Conservation (phyloP, 352 stramenopile genomes). For the Stephanocyclus meneghinianus region DNA sequence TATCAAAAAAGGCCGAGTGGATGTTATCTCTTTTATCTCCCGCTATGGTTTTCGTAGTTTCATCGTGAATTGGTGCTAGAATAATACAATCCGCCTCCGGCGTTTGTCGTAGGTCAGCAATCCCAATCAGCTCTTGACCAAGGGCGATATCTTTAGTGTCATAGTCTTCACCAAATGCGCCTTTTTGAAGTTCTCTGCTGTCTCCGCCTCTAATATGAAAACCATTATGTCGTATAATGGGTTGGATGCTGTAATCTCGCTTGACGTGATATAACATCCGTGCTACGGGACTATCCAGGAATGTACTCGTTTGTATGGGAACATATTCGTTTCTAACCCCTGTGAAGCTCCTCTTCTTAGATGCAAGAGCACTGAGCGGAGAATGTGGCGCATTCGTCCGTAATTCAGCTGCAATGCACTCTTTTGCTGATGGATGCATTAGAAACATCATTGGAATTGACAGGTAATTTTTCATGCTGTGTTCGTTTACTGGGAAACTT, state of each 20-base stretch:
- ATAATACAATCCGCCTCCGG: slow-evolving; percentile 25
- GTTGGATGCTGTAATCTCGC: too few relatives aligned
- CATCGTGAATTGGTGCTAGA: neutral
- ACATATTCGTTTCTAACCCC: neutral
- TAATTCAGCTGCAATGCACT: neutral
- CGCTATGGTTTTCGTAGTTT: neutral
- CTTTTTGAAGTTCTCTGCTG: neutral
- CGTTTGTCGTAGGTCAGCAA: slow-evolving; percentile 27
- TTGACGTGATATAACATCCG: too few relatives aligned
- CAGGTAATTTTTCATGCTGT: neutral
- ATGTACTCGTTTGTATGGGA: too few relatives aligned
- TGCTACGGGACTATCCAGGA: too few relatives aligned
- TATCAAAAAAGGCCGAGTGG: neutral
- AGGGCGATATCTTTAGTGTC: neutral
- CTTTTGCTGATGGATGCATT: neutral
- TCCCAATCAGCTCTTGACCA: slow-evolving; percentile 22
- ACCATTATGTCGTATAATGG: too few relatives aligned
- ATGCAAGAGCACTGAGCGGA: neutral
- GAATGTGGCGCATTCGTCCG: neutral
- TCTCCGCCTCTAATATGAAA: neutral
- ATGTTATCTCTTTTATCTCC: neutral
- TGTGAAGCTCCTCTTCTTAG: neutral
- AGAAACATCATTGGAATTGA: neutral
- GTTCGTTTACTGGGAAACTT: neutral
- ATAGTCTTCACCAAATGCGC: neutral